Percentiles rank a stretch among this genome's conserved stretches.
phyloP scores from a whole-genome alignment of 495 filamentous ascomycete species.

The Lepidopterella palustris region DNA sequence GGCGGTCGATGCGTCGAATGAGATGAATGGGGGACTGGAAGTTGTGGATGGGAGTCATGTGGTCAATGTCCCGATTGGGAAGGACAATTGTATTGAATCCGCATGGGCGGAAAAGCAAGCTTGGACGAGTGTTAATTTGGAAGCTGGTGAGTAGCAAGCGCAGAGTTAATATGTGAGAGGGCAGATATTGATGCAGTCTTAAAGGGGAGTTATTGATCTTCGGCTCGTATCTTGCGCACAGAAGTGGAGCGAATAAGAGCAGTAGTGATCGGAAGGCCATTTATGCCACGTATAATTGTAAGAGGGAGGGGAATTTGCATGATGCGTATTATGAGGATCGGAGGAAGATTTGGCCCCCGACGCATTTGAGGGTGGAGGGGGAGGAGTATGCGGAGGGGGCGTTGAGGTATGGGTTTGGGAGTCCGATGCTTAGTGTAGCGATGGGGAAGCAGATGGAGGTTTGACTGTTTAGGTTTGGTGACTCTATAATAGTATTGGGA shows the following conservation, averaged over 20 bases:
- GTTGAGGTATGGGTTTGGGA: slow-evolving; percentile 39
- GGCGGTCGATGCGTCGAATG: slow-evolving; percentile 40
- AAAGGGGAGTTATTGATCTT: slow-evolving; percentile 42
- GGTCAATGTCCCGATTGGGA: slow-evolving; percentile 38
- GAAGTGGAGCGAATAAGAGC: slow-evolving; percentile 41
- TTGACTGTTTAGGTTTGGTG: neutral
- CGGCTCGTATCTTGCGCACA: slow-evolving; percentile 43
- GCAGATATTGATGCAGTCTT: neutral
- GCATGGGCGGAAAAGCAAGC: slow-evolving; percentile 38
- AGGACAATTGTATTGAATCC: slow-evolving; percentile 40
- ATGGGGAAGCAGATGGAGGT: slow-evolving; percentile 20
- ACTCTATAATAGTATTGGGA: neutral
- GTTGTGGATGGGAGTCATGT: slow-evolving; percentile 36
- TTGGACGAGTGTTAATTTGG: slow-evolving; percentile 41
- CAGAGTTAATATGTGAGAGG: neutral
- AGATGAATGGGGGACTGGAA: slow-evolving; percentile 42
- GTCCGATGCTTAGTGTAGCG: slow-evolving; percentile 40
- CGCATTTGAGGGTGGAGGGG: slow-evolving; percentile 40
- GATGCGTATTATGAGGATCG: slow-evolving; percentile 43
- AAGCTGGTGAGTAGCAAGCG: slow-evolving; percentile 1
- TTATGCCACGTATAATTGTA: slow-evolving; percentile 45
- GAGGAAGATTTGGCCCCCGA: slow-evolving; percentile 39
- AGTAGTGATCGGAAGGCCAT: slow-evolving; percentile 38
- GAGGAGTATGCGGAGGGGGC: slow-evolving; percentile 39
- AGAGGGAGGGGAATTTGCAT: slow-evolving; percentile 40